A percentile compares a stretch with the other conserved stretches of the same genome.
These are phyloP conservation scores for Limtongia smithiae DNA, from an alignment of 805 yeast genomes.

Conservation along the genomic window DNA sequence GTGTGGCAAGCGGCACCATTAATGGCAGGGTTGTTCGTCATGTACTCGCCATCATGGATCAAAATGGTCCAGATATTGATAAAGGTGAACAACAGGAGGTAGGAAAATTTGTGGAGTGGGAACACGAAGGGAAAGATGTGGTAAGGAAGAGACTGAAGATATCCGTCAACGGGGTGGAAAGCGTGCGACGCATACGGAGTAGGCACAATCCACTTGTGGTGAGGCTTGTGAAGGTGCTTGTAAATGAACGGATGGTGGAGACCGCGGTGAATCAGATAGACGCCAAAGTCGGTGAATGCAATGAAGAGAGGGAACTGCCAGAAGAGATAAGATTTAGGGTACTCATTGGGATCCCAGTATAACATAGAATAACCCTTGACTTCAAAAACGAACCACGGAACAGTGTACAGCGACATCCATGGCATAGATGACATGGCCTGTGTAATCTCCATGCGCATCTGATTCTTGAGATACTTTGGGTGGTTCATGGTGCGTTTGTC, in stretches of 20 bases:
- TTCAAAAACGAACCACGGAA: constrained; percentile 87
- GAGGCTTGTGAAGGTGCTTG: constrained; percentile 88
- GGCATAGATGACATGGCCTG: constrained; percentile 84
- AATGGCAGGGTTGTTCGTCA: constrained; percentile 87
- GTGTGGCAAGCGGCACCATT: constrained; percentile 99
- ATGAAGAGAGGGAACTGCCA: constrained; percentile 74
- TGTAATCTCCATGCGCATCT: constrained; percentile 75
- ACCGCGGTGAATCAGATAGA: constrained; percentile 87
- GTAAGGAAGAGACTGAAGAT: constrained; percentile 87
- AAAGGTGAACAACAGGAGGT: constrained; percentile 76
- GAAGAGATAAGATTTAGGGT: constrained; percentile 67
- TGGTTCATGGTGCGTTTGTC: constrained; percentile 90
- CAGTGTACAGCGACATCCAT: constrained; percentile 76
- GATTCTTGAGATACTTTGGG: constrained; percentile 93
- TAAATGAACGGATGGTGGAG: constrained; percentile 90
- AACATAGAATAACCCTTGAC: constrained; percentile 77
- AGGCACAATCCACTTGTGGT: constrained; percentile 98
- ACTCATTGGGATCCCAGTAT: constrained; percentile 60
- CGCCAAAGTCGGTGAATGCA: constrained; percentile 90
- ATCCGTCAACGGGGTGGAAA: constrained; percentile 98
- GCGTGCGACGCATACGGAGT: constrained; percentile 98
- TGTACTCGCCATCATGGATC: constrained; percentile 97
- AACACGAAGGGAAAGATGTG: constrained; percentile 87
- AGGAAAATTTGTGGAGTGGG: constrained; percentile 86
- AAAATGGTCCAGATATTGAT: constrained; percentile 98